These are phyloP conservation scores for Fusarium oligoseptatum DNA, from an alignment of 2,329 filamentous ascomycete species.

Conservation along the genomic window DNA sequence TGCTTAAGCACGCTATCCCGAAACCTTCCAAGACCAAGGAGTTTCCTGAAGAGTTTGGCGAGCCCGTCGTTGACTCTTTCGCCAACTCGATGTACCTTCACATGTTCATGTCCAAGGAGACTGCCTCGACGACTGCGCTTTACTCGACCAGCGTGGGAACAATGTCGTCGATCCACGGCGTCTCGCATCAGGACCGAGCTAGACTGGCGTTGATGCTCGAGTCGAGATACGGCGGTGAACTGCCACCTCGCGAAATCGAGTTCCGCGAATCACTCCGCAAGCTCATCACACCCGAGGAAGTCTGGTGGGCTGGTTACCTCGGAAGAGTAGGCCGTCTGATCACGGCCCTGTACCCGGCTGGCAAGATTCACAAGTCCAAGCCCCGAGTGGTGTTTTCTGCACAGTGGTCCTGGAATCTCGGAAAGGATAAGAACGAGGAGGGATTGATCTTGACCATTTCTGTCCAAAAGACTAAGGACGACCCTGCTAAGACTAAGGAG, in stretches of 20 bases:
- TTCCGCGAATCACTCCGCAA: constrained; percentile 67
- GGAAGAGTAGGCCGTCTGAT: constrained; percentile 71
- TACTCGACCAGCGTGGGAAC: constrained; percentile 74
- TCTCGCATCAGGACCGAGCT: constrained; percentile 72
- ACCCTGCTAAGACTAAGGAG: constrained; percentile 56
- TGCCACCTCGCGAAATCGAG: constrained; percentile 68
- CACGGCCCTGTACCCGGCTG: constrained; percentile 72
- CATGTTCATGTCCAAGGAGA: constrained; percentile 64
- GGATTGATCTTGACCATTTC: constrained; percentile 59
- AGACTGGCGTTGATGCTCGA: constrained; percentile 73
- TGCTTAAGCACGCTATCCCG: constrained; percentile 65
- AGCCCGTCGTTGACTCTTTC: constrained; percentile 66
- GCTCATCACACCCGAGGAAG: constrained; percentile 65
- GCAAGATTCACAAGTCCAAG: constrained; percentile 57
- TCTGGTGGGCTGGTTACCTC: constrained; percentile 76
- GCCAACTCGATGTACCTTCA: constrained; percentile 71
- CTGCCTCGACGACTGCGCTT: constrained; percentile 69
- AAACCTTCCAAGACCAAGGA: constrained; percentile 41
- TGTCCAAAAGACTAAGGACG: constrained; percentile 54
- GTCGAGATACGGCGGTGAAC: constrained; percentile 72
- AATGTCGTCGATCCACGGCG: constrained; percentile 71
- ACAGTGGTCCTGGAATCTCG: constrained; percentile 57
- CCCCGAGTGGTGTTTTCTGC: constrained; percentile 57
- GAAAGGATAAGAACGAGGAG: constrained; percentile 55
- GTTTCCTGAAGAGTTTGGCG: constrained; percentile 58